Evolutionary conservation across 257 asterid species (phyloP).

Genomic region (Paraleonurus japonicus): DNA sequence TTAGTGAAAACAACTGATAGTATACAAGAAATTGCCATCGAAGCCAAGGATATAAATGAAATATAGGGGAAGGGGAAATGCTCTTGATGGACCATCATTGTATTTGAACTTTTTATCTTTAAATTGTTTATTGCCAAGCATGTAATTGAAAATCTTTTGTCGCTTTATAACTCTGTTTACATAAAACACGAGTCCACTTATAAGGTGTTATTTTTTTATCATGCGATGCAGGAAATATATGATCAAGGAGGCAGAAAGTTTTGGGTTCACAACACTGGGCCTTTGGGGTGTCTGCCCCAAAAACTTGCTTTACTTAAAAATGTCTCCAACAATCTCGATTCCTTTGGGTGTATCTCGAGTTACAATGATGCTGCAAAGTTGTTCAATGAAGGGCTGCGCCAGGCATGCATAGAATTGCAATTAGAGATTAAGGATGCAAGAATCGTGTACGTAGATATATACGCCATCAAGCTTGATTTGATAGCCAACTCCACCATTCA

Average conservation of each 20-base stretch:
- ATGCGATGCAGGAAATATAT: constrained; percentile 51
- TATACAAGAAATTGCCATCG: too few species aligned
- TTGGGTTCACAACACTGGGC: constrained; percentile 95
- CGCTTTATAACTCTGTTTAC: background rate
- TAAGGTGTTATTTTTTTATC: background rate
- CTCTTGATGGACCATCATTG: background rate
- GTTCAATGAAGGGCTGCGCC: constrained; percentile 67
- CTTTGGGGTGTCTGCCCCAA: constrained; percentile 87
- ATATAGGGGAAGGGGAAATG: too few species aligned
- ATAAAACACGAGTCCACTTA: background rate
- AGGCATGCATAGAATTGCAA: constrained; percentile 44
- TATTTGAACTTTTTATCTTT: background rate
- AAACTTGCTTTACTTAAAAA: constrained; percentile 50
- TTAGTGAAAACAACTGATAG: too few species aligned
- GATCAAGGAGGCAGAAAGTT: constrained; percentile 72
- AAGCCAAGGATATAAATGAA: too few species aligned
- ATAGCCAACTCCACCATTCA: constrained; percentile 65
- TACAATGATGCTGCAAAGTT: constrained; percentile 57
- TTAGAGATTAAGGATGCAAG: constrained; percentile 59
- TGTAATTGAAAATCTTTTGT: background rate
- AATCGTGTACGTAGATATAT: constrained; percentile 79
- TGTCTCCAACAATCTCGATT: constrained; percentile 43
- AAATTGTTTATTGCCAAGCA: constrained; percentile 1
- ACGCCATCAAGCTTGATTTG: constrained; percentile 68
- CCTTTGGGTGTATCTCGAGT: constrained; percentile 65